A percentile compares a stretch with the other conserved stretches of the same genome.
These are phyloP conservation scores for Ceratocystis cubensis DNA, from an alignment of 2,329 filamentous ascomycete species.

Conservation along the genomic window DNA sequence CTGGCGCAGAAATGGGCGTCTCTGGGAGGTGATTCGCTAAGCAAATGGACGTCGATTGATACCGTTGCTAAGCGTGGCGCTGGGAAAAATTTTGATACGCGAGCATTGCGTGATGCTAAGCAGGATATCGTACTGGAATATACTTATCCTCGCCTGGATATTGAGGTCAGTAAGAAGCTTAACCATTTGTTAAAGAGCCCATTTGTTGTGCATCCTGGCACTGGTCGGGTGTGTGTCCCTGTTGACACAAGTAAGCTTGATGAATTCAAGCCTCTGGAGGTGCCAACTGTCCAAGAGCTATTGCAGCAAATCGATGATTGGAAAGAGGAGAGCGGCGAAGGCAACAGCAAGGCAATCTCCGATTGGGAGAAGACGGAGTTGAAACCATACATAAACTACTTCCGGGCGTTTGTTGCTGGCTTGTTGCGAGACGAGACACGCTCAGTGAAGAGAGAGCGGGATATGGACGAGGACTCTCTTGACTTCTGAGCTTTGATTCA, in stretches of 20 bases:
- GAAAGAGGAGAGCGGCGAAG: constrained; percentile 34
- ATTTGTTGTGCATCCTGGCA: constrained; percentile 92
- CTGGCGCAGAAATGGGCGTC: constrained; percentile 86
- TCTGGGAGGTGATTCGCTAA: constrained; percentile 57
- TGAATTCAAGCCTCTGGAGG: constrained; percentile 70
- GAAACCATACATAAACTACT: constrained; percentile 84
- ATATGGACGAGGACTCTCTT: constrained; percentile 36
- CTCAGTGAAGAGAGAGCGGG: constrained; percentile 44
- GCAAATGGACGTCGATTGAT: constrained; percentile 94
- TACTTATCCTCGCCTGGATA: constrained; percentile 92
- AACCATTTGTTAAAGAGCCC: constrained; percentile 97
- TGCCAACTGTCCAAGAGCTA: constrained; percentile 79
- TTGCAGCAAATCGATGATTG: constrained; percentile 78
- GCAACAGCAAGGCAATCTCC: constrained; percentile 36
- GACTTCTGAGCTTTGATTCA: constrained; percentile 34
- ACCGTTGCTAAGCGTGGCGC: constrained; percentile 64
- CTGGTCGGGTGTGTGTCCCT: constrained; percentile 86
- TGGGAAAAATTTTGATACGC: constrained; percentile 58
- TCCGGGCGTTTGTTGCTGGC: constrained; percentile 64
- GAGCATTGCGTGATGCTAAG: constrained; percentile 71
- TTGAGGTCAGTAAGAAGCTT: constrained; percentile 92
- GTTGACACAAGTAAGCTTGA: constrained; percentile 67
- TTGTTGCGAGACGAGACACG: constrained; percentile 64
- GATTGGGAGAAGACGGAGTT: constrained; percentile 98
- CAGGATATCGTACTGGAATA: constrained; percentile 95